A percentile compares a stretch with the other conserved stretches of the same genome.
phyloP scores from a whole-genome alignment of 2,329 filamentous ascomycete species.

The Colletotrichum tofieldiae region DNA sequence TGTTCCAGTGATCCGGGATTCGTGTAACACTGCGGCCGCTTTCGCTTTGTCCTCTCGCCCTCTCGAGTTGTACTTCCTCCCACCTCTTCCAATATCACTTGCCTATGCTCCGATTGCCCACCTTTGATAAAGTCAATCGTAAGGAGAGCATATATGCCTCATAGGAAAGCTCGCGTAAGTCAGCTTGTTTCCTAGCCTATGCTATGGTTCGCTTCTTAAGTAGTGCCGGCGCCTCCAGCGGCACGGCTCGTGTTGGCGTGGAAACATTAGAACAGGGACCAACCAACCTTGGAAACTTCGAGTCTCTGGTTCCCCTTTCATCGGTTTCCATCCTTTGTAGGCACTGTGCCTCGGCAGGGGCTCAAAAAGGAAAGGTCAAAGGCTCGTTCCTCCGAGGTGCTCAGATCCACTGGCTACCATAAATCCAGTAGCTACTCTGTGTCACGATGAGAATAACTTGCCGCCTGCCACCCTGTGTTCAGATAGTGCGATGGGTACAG shows the following conservation, averaged over 20 bases:
- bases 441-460: neutral
- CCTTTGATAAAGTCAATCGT: neutral
- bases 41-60: constrained; percentile 1
- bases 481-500: neutral
- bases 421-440: neutral
- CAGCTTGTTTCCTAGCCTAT: neutral
- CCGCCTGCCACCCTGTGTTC: neutral
- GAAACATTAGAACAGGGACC: neutral
- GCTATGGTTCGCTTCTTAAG: neutral
- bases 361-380: neutral
- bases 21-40: constrained; percentile 18
- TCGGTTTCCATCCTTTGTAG: neutral
- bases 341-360: neutral
- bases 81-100: neutral
- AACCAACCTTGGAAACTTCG: neutral
- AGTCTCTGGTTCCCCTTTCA: too few species aligned
- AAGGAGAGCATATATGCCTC: neutral
- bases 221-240: too few species aligned
- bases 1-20: constrained; percentile 21
- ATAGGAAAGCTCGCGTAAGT: neutral
- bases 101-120: neutral
- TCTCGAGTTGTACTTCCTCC: neutral
- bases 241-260: neutral
- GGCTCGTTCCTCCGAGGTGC: neutral
- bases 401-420: neutral